These are phyloP conservation scores for Ophiostoma populinum DNA, from an alignment of 2,329 filamentous ascomycete species.

Conservation along the genomic window DNA sequence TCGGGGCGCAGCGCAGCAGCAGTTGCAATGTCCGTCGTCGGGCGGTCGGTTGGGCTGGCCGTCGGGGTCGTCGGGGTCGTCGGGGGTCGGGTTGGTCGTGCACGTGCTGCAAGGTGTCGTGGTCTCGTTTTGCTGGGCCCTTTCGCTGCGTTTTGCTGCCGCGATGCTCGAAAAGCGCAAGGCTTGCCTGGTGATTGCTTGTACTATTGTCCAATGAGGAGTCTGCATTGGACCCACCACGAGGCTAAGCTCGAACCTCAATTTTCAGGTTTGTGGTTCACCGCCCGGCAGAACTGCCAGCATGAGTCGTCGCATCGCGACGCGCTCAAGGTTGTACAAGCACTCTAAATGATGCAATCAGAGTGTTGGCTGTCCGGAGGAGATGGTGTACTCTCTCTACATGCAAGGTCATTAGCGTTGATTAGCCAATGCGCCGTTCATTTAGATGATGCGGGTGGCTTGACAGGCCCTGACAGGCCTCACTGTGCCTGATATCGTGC, in stretches of 20 bases:
- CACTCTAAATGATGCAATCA: too few relatives aligned
- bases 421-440: too few relatives aligned
- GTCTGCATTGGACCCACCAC: neutral
- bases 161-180: neutral
- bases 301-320: constrained; percentile 2
- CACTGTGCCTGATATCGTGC: too few relatives aligned
- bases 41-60: too few relatives aligned
- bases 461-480: too few relatives aligned
- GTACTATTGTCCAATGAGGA: neutral
- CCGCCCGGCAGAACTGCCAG: constrained; percentile 7
- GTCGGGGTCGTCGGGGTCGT: constrained; percentile 1
- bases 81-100: neutral
- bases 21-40: too few relatives aligned
- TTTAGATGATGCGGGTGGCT: too few relatives aligned
- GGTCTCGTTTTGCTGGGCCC: neutral
- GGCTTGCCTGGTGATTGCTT: neutral
- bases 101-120: neutral
- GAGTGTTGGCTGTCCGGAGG: too few relatives aligned
- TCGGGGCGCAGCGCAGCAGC: neutral
- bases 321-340: too few relatives aligned
- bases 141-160: neutral
- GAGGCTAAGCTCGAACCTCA: constrained; percentile 2
- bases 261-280: constrained; percentile 7
- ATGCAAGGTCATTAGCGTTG: too few relatives aligned
- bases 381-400: too few relatives aligned